These are phyloP conservation scores for Epichloe aotearoae DNA, from an alignment of 2,329 filamentous ascomycete genomes.

Conservation along the genomic window DNA sequence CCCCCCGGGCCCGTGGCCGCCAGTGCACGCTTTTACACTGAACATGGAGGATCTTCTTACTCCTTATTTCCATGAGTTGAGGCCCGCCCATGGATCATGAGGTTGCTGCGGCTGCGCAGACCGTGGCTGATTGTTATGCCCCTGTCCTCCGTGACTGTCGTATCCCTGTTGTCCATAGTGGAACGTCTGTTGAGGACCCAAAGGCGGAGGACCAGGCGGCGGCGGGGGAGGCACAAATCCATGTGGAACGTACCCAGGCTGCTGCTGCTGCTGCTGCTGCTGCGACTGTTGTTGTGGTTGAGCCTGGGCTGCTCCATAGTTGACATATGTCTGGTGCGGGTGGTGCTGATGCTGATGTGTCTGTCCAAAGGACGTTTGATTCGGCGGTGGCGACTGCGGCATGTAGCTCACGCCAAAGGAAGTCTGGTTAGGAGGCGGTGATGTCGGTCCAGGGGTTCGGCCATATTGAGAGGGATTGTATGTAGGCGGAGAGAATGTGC, in stretches of 20 bases:
- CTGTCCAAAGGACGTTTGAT: conserved; percentile 36
- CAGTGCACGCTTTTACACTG: not conserved
- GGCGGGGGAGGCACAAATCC: conserved; percentile 52
- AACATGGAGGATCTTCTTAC: not conserved
- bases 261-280: conserved; percentile 22
- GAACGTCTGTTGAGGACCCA: conserved; percentile 49
- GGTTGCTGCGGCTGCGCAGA: conserved; percentile 24
- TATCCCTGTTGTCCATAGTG: conserved; percentile 32
- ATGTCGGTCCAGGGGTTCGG: conserved; percentile 43
- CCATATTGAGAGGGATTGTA: conserved; percentile 49
- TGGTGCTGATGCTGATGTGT: conserved; percentile 30
- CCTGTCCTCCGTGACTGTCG: conserved; percentile 18
- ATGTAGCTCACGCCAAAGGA: conserved; percentile 29
- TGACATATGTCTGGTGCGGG: conserved; percentile 27
- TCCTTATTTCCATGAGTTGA: conserved; percentile 36
- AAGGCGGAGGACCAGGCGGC: conserved; percentile 47
- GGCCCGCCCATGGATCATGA: conserved; percentile 38
- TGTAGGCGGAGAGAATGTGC: conserved; percentile 34
- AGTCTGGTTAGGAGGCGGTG: conserved; percentile 50
- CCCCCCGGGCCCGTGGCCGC: not conserved
- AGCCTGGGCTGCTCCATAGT: conserved; percentile 22
- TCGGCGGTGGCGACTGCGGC: conserved; percentile 43
- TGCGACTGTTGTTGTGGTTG: conserved; percentile 3
- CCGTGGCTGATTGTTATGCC: not conserved
- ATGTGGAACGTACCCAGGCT: conserved; percentile 32